phyloP scores from a whole-genome alignment of 345 rosid genomes.

The Gossypium turneri region DNA sequence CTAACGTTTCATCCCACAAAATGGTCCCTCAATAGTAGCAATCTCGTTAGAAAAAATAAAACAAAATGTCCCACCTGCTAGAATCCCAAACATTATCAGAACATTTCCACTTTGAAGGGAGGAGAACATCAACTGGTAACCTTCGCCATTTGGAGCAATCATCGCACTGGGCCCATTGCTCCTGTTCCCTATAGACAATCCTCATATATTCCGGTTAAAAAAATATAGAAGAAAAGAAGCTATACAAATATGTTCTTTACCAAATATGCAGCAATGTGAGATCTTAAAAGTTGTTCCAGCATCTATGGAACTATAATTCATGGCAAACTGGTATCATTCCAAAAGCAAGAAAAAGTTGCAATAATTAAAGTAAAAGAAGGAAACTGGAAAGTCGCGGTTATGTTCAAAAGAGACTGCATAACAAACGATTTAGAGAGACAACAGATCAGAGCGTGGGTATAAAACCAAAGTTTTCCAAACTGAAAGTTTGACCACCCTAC shows the following conservation, averaged over 20 bases:
- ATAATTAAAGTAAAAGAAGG: neutral
- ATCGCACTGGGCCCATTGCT: slow-evolving; percentile 87
- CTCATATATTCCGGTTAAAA: slow-evolving; percentile 13
- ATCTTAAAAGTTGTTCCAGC: neutral
- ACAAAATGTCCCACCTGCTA: slow-evolving; percentile 38
- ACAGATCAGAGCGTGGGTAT: neutral
- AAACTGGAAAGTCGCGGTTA: neutral
- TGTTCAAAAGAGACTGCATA: neutral
- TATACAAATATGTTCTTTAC: neutral
- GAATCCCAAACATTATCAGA: slow-evolving; percentile 69
- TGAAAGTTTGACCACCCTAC: neutral
- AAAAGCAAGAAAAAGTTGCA: neutral
- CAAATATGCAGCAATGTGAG: slow-evolving; percentile 5
- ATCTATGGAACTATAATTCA: neutral
- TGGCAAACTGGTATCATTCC: neutral
- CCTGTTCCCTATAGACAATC: slow-evolving; percentile 45
- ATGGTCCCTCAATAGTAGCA: neutral
- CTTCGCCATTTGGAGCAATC: slow-evolving; percentile 84
- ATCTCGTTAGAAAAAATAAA: neutral
- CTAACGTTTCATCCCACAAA: neutral
- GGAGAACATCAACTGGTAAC: slow-evolving; percentile 65
- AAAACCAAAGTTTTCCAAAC: neutral
- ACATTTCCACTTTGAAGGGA: slow-evolving; percentile 76
- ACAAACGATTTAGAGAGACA: neutral
- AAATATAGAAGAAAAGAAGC: neutral